Evolutionary conservation across 2,329 filamentous ascomycete species (phyloP).

Genomic region (Acarospora socialis): DNA sequence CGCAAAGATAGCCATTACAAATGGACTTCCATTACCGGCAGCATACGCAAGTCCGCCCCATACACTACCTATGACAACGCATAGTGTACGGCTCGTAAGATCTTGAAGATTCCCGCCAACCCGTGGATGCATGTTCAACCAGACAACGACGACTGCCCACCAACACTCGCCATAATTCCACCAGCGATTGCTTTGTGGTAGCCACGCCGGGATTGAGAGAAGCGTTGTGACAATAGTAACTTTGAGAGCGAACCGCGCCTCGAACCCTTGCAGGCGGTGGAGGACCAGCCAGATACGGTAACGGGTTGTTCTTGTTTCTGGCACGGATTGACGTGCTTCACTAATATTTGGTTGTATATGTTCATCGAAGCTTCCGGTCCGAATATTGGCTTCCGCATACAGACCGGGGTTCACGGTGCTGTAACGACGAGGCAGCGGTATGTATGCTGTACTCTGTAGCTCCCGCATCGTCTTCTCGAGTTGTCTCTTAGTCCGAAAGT

Average conservation of each 20-base stretch:
- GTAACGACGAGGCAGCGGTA: slow-evolving; percentile 18
- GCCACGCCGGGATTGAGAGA: slow-evolving; percentile 41
- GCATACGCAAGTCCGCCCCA: slow-evolving; percentile 42
- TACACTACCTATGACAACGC: slow-evolving; percentile 37
- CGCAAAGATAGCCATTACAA: slow-evolving; percentile 41
- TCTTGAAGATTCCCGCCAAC: slow-evolving; percentile 46
- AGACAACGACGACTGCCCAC: slow-evolving; percentile 45
- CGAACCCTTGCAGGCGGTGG: slow-evolving; percentile 42
- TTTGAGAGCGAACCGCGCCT: slow-evolving; percentile 44
- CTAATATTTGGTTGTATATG: no score
- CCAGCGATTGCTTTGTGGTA: slow-evolving; percentile 32
- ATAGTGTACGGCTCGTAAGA: slow-evolving; percentile 36
- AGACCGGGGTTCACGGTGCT: no score
- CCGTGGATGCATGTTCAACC: slow-evolving; percentile 40
- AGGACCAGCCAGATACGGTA: slow-evolving; percentile 37
- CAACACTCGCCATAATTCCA: slow-evolving; percentile 42
- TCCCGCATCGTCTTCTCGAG: slow-evolving; percentile 20
- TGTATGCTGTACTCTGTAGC: slow-evolving; percentile 21
- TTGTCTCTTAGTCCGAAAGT: slow-evolving; percentile 22
- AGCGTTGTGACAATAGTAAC: slow-evolving; percentile 38
- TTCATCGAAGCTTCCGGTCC: slow-evolving; percentile 15
- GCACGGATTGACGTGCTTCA: no score
- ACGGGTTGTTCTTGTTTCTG: slow-evolving; percentile 28
- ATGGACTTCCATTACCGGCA: slow-evolving; percentile 38
- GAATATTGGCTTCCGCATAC: not conserved